These are phyloP conservation scores for Golubevia pallescens DNA, from an alignment of 1,284 basidiomycete species.

Conservation along the genomic window DNA sequence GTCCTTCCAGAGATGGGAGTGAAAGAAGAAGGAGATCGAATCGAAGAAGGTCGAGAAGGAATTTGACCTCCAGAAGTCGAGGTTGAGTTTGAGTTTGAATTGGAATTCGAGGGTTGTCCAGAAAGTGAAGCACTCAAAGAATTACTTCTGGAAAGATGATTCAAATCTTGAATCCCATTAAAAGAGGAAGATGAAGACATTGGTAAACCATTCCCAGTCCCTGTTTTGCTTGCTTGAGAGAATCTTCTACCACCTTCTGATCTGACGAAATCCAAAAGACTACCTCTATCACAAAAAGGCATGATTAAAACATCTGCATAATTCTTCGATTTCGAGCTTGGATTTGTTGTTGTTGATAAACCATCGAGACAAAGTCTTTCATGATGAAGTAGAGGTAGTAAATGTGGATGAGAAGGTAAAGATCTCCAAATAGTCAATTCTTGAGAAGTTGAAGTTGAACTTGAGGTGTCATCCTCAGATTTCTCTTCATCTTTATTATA, in stretches of 20 bases:
- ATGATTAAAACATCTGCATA: constrained; percentile 38
- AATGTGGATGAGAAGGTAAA: constrained; percentile 33
- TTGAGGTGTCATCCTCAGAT: not conserved
- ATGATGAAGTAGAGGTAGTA: constrained; percentile 43
- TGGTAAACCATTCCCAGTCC: no score
- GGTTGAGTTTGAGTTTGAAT: not conserved
- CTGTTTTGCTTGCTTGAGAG: no score
- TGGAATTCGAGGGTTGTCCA: not conserved
- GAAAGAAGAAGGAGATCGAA: not conserved
- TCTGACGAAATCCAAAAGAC: constrained; percentile 43
- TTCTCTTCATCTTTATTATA: constrained; percentile 17
- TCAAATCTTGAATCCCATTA: no score
- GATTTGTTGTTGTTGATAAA: constrained; percentile 12
- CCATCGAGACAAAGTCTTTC: no score
- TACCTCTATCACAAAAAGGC: constrained; percentile 44
- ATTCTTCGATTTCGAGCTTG: no score
- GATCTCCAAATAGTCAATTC: constrained; percentile 44
- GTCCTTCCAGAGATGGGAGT: not conserved
- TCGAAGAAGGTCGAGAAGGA: not conserved
- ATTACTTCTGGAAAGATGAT: no score
- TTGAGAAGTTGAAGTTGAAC: constrained; percentile 13
- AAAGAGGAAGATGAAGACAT: no score
- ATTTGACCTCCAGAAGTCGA: not conserved
- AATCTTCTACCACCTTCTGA: constrained; percentile 23
- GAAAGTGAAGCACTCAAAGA: not conserved